Evolutionary conservation across 176 grass and related monocot genomes (phyloP).

Genomic region (Panicum miliaceum): DNA sequence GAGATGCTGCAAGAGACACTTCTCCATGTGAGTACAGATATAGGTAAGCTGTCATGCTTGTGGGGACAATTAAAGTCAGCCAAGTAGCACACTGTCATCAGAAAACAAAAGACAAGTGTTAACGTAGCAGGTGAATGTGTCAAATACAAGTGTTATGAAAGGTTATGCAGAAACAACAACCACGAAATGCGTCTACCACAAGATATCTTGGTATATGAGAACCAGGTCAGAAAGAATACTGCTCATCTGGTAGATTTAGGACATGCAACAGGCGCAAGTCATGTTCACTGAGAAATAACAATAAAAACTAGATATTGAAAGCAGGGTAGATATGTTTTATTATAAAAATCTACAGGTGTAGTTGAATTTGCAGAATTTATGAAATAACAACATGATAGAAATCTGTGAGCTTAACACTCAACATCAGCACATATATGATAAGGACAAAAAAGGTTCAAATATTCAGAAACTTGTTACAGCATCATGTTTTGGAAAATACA

Average conservation of each 20-base stretch:
- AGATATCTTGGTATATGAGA: not conserved
- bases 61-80: conserved; percentile 91
- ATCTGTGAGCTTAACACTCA: not conserved
- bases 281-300: not conserved
- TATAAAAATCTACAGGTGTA: not conserved
- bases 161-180: not conserved
- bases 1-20: conserved; percentile 88
- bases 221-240: not conserved
- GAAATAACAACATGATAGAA: not conserved
- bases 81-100: conserved; percentile 87
- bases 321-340: not conserved
- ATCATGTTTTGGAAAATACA: not conserved
- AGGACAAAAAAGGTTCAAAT: not conserved
- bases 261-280: not conserved
- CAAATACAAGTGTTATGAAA: not conserved
- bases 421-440: not conserved
- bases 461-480: not conserved
- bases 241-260: not conserved
- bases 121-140: conserved; percentile 15
- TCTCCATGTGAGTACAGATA: conserved; percentile 98
- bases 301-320: not conserved
- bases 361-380: not conserved
- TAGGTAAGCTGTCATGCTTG: conserved; percentile 97
- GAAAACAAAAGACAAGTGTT: conserved; percentile 20
- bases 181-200: not conserved